Base-by-base conservation (phyloP, 2,329 filamentous ascomycete species). In the Clonostachys solani region DNA sequence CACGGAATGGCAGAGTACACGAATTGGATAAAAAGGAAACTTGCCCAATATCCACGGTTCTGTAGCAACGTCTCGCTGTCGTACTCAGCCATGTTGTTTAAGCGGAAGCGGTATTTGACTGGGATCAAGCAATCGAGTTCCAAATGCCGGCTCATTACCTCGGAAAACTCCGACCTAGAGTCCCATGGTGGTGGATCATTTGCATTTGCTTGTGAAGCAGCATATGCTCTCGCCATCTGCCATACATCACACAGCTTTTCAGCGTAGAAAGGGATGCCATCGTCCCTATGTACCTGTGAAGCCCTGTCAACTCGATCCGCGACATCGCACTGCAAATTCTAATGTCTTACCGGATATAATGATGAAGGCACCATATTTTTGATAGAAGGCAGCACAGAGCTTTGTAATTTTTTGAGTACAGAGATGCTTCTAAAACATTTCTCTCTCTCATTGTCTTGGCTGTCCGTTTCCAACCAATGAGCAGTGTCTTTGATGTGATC, bases 1-100 rank as follows among this genome's bases (percentile, higher is more conserved):
- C 74, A 78, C 1, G 77, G 64, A 38, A 76, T 77, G 1, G 73
- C 73, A 46, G 77, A 72, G 50, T 78, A 78, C 13, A 78, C 58
- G 48, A 78, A 72, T 49, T 80, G 76, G 33, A 73, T 67, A 46
- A 77, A 64, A 9, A 79, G 63, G 68, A 72, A 80, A 0, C 75
- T 73, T 0, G 70, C 73, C 75, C 75, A 80, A 49, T 78, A 79
- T 42, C 73, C 67, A 17, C 75, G 63, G 44, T 71, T 65, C 0
- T 60, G 55, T 47, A 75, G 63, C 4, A 80, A 55, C 8, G 71
- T 65, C 18, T 72, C 68, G 0, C 60, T 47, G 0, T 67, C 60
- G 33, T 66, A 63, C 16, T 74, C 66, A 1, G 62, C 64, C 43
- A 78, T 69, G n/a, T 71, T 67, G 8, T 74, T 71, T 5, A 69